Base-by-base conservation (phyloP, 1,284 basidiomycete genomes). In the Pseudozyma hubeiensis region DNA sequence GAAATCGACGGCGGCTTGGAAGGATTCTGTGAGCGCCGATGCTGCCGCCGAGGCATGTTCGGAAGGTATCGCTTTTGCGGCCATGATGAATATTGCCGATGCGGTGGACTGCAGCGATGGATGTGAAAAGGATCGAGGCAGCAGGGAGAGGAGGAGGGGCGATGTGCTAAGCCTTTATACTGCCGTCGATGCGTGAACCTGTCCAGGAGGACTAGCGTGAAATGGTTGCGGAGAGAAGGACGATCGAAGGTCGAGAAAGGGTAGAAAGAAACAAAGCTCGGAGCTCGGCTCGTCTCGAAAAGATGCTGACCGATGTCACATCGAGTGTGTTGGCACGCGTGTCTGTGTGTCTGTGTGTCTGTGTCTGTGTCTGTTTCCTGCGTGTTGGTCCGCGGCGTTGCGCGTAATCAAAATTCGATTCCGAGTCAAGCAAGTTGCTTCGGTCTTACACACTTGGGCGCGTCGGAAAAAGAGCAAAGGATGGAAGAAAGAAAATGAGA, bases 11-110 rank as follows among this genome's bases (percentile, higher is more conserved):
- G 54, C 53, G 9, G 37, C 19, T 10, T 74, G 65, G 4, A 65
- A 64, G 54, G 56, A 68, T n/a, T 65, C 62, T 35, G 58, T 62
- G 46, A 66, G 37, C n/a, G 63, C 68, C n/a, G 62, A 60, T 7
- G 55, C 54, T 10, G 53, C 34, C 4, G 55, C 60, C 17, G 67
- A 64, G 17, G 53, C 35, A 10, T 66, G 59, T 29, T 72, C 59
- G 45, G 37, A 33, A 5, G 69, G 55, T 41, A 59, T 52, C 29
- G 64, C 34, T 17, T 64, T 57, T 34, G 45, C 49, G 33, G 24
- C 62, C 62, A 64, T 64, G 24, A 4, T 64, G 31, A 9, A 11
- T 16, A 30, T 10, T 2, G 24, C 17, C 14, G 31, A n/a, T n/a
- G 30, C 24, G 31, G 54, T 48, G 30, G 47, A 24, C 24, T 24